Base-by-base conservation (phyloP, 202 grass and related monocot genomes). In the Dendrocalamus latiflorus region DNA sequence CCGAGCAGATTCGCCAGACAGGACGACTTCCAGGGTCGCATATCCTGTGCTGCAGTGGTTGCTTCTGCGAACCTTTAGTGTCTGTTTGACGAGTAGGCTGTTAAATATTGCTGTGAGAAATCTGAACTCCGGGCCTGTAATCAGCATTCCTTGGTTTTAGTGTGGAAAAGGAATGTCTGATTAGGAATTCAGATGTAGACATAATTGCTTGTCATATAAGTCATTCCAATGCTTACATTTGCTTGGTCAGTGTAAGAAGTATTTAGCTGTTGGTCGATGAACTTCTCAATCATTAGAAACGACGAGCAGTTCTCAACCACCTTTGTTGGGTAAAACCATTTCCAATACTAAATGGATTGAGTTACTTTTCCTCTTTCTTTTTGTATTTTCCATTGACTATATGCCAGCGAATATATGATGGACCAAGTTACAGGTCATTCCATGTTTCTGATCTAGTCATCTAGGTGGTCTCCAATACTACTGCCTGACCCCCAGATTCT, bases 11-110 rank as follows among this genome's bases (percentile, higher is more conserved):
- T 17, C 80, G 95, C 10, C 83, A 75, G 72, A 98, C 95, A 5
- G 91, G 95, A 21, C 76, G 87, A 65, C 24, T 98, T 38, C 89
- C 93, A 65, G 63, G 92, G 21, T 86, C 77, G 14, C 74, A 26
- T 81, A 81, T 86, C 80, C 70, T 98, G 33, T 91, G 91, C 81
- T 90, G 91, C 33, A 75, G 85, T 86, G 82, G 92, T 5, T 90
- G 86, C 74, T 88, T 91, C 84, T 94, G 88, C 70, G 77, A 85
- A 63, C 75, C 80, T 14, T 14, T 79, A 86, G 74, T 59, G 34
- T 17, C 74, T 75, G 2, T 13, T 86, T 55, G 58, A 42, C 3
- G 25, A 74, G 43, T 13, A 57, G 63, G 74, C 20, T 82, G 66
- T 62, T 74, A 72, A 59, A 74, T 83, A 53, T 79, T 49, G 8